Evolutionary conservation across 208 protist genomes (phyloP).

Genomic region (Acanthamoeba royreba): DNA sequence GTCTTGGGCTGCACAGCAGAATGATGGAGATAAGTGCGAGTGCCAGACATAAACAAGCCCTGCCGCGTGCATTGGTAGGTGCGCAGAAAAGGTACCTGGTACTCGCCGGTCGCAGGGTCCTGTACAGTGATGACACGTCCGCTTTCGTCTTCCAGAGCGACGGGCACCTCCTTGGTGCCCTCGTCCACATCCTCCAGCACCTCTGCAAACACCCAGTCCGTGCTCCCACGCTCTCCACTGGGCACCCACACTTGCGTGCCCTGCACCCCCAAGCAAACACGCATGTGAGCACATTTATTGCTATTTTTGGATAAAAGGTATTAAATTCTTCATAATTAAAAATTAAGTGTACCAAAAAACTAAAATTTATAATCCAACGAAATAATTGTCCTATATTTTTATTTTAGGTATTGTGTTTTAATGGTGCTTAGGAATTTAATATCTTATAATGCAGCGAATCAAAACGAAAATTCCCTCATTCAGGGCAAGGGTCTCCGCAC

Average conservation of each 20-base stretch:
- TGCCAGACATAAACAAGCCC: neutral
- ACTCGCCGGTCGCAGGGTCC: neutral
- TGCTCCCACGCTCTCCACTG: neutral
- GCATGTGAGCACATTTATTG: too few relatives aligned
- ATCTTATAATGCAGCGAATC: too few relatives aligned
- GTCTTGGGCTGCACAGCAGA: neutral
- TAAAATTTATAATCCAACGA: too few relatives aligned
- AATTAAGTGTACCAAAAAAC: too few relatives aligned
- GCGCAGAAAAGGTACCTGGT: neutral
- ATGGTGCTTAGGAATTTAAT: too few relatives aligned
- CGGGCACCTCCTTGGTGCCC: neutral
- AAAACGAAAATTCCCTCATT: too few relatives aligned
- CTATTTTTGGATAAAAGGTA: neutral
- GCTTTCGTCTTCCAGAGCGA: neutral
- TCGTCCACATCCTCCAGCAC: neutral
- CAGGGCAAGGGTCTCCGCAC: too few relatives aligned
- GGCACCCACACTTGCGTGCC: constrained; percentile 40
- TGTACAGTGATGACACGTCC: neutral
- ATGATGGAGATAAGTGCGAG: neutral
- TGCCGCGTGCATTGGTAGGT: neutral
- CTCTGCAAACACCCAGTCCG: constrained; percentile 27
- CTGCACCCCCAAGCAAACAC: neutral
- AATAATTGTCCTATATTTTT: too few relatives aligned
- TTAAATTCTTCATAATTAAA: neutral
- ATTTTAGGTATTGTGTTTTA: too few relatives aligned